phyloP scores from a whole-genome alignment of 495 filamentous ascomycete species.

The Hypomontagnella monticulosa region DNA sequence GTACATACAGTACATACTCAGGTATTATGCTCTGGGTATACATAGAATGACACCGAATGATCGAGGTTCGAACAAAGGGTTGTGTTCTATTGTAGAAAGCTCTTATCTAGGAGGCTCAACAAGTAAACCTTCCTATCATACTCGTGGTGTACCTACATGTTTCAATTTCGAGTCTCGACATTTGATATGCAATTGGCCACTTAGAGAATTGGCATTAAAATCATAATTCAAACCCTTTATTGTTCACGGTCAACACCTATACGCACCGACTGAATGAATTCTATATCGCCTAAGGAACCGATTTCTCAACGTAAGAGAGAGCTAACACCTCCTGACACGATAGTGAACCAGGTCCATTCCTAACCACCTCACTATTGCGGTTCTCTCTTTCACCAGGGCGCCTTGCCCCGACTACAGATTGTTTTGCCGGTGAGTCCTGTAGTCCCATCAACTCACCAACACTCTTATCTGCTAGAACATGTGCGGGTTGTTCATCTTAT shows the following conservation, averaged over 20 bases:
- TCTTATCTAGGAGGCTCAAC: no score
- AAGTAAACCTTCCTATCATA: no score
- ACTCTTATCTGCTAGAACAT: conserved; percentile 31
- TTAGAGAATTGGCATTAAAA: not conserved
- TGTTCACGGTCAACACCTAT: conserved; percentile 27
- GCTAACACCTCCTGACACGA: conserved; percentile 6
- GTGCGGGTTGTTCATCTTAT: conserved; percentile 19
- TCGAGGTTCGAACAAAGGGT: no score
- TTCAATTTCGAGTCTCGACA: not conserved
- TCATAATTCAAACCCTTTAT: conserved; percentile 2
- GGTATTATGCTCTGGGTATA: no score
- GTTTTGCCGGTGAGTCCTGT: conserved; percentile 7
- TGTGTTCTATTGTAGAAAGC: no score
- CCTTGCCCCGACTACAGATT: not conserved
- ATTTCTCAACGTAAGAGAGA: conserved; percentile 20
- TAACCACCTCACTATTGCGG: conserved; percentile 16
- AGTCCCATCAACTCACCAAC: conserved; percentile 18
- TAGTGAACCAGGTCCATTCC: conserved; percentile 20
- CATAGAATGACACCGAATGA: no score
- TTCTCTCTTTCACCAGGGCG: conserved; percentile 7
- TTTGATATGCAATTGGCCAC: not conserved
- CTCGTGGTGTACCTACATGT: no score
- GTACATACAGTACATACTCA: no score
- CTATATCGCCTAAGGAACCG: conserved; percentile 37
- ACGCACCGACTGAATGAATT: conserved; percentile 27